Percentiles rank a stretch among this genome's conserved stretches.
Conservation (phyloP, 2,329 filamentous ascomycete genomes). For the Trichoderma polysporum region DNA sequence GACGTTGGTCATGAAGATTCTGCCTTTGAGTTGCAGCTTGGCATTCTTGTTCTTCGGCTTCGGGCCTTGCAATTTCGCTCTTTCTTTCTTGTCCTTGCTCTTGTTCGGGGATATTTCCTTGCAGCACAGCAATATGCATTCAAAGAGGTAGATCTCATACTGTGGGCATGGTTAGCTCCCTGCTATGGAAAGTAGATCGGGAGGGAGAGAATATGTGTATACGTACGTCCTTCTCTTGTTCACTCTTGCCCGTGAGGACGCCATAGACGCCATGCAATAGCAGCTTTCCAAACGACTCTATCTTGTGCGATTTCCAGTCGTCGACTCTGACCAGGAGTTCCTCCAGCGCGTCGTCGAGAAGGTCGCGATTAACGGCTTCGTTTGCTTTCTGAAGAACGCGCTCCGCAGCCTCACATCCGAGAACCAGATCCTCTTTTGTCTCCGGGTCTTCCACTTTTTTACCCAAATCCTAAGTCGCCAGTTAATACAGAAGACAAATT, state of each 20-base stretch:
- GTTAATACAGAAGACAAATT: not conserved
- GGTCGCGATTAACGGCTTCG: constrained; percentile 83
- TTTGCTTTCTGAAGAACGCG: constrained; percentile 83
- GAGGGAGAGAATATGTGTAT: not conserved
- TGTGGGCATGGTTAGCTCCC: constrained; percentile 37
- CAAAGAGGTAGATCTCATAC: constrained; percentile 98
- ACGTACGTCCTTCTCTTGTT: constrained; percentile 85
- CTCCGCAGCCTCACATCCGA: constrained; percentile 79
- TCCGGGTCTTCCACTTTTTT: constrained; percentile 79
- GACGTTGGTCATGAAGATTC: constrained; percentile 99
- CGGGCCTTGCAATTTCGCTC: constrained; percentile 54
- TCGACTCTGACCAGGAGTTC: constrained; percentile 83
- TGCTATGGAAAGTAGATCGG: not conserved
- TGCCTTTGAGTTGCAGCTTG: constrained; percentile 90
- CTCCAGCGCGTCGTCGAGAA: constrained; percentile 77
- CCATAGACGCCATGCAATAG: constrained; percentile 88
- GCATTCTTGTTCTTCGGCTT: constrained; percentile 65
- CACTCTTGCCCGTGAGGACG: constrained; percentile 84
- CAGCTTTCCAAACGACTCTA: constrained; percentile 88
- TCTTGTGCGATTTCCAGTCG: constrained; percentile 92
- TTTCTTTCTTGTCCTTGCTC: constrained; percentile 72
- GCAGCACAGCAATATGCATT: constrained; percentile 92
- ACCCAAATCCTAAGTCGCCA: constrained; percentile 64
- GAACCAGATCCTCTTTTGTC: constrained; percentile 68
- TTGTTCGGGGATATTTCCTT: constrained; percentile 91